Evolutionary conservation across 441 rosid species (phyloP).

Genomic region (Melianthus villosus): DNA sequence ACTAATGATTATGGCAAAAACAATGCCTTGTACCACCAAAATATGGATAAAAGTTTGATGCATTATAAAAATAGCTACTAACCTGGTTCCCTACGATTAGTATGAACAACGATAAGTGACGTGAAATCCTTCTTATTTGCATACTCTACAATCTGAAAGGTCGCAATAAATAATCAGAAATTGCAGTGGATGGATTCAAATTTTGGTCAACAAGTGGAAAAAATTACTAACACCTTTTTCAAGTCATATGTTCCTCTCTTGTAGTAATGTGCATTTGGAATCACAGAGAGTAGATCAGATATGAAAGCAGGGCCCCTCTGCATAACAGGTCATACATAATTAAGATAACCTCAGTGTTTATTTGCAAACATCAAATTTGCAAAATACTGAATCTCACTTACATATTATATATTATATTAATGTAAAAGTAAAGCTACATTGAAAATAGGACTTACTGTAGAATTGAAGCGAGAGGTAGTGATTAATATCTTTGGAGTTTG

Average conservation of each 20-base stretch:
- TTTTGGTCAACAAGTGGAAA: neutral
- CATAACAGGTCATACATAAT: conserved; percentile 10
- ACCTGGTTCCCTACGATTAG: conserved; percentile 85
- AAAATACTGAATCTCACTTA: no score
- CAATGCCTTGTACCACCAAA: no score
- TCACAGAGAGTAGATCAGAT: conserved; percentile 55
- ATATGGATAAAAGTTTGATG: no score
- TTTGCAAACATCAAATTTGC: no score
- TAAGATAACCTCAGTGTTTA: neutral
- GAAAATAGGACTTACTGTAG: conserved; percentile 38
- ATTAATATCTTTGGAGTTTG: conserved; percentile 47
- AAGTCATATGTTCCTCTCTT: conserved; percentile 82
- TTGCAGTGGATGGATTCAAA: no score
- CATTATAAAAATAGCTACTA: conserved; percentile 8
- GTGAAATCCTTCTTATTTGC: conserved; percentile 63
- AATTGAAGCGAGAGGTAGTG: conserved; percentile 83
- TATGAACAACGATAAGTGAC: conserved; percentile 62
- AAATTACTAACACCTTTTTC: conserved; percentile 41
- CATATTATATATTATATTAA: no score
- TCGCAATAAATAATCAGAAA: no score
- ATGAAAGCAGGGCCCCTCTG: conserved; percentile 79
- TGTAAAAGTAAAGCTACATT: neutral
- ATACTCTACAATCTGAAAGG: conserved; percentile 49
- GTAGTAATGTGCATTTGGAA: conserved; percentile 59
- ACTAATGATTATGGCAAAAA: neutral